A percentile compares a stretch with the other conserved stretches of the same genome.
Conservation (phyloP, 768 basidiomycete genomes). For the Boletus reticulatus region DNA sequence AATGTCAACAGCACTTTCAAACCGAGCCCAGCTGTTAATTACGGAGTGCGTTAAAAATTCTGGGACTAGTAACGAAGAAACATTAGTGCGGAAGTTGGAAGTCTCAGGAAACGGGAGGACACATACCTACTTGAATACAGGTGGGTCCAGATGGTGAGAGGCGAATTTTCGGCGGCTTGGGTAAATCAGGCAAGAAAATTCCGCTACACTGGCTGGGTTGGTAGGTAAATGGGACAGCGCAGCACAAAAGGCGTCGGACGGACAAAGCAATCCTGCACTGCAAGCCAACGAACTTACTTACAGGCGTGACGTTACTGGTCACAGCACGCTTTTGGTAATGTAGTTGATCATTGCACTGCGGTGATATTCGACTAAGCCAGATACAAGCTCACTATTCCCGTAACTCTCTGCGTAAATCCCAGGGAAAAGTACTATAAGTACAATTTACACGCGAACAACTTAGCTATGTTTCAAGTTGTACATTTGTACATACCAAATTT, state of each 20-base stretch:
- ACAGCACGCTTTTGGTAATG: constrained; percentile 31
- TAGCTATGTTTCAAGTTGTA: neutral
- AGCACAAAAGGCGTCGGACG: constrained; percentile 20
- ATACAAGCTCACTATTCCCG: neutral
- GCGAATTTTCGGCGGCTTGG: constrained; percentile 7
- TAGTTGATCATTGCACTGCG: constrained; percentile 31
- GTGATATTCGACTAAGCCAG: constrained; percentile 12
- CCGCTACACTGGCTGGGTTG: constrained; percentile 2
- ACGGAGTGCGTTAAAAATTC: neutral
- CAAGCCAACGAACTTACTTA: constrained; percentile 36
- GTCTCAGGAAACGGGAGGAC: neutral
- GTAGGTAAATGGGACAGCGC: constrained; percentile 8
- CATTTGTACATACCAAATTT: constrained; percentile 24
- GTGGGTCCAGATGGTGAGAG: neutral
- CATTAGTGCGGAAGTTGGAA: constrained; percentile 7
- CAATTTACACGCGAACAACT: too few relatives aligned
- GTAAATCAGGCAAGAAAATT: constrained; percentile 12
- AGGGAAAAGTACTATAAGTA: neutral
- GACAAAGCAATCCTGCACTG: constrained; percentile 26
- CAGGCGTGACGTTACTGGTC: constrained; percentile 36
- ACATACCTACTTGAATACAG: constrained; percentile 15
- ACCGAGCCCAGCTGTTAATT: constrained; percentile 7
- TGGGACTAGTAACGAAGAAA: constrained; percentile 6
- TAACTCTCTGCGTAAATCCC: neutral
- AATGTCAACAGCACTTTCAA: constrained; percentile 11